Percentiles rank a stretch among this genome's conserved stretches.
Conservation (phyloP, 768 basidiomycete genomes). For the Baorangia bicolor region DNA sequence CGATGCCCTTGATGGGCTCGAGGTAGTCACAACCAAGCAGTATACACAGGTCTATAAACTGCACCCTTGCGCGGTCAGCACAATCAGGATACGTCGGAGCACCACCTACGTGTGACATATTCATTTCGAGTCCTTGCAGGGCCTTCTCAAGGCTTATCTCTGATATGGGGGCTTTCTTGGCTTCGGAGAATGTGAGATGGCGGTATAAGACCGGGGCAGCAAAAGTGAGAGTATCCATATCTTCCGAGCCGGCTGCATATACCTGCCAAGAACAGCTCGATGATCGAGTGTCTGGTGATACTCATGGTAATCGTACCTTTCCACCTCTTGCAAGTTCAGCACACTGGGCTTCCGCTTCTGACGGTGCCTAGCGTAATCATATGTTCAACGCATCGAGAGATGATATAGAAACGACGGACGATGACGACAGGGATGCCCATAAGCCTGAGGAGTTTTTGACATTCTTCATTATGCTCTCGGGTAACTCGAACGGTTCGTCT, state of each 20-base stretch:
- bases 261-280: conserved; percentile 50
- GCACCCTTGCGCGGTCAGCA: conserved; percentile 5
- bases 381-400: background rate
- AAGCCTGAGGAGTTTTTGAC: conserved; percentile 76
- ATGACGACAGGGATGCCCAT: conserved; percentile 98
- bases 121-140: conserved; percentile 87
- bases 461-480: conserved; percentile 94
- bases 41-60: conserved; percentile 97
- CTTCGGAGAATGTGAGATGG: conserved; percentile 97
- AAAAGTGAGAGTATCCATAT: conserved; percentile 99
- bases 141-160: conserved; percentile 84
- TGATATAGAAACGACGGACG: conserved; percentile 44
- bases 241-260: conserved; percentile 96
- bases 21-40: conserved; percentile 98
- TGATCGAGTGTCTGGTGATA: background rate
- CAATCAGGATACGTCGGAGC: background rate
- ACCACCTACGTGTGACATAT: conserved; percentile 74
- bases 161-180: conserved; percentile 93
- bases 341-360: conserved; percentile 98
- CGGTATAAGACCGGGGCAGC: conserved; percentile 87
- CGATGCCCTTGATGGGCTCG: conserved; percentile 96
- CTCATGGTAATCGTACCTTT: conserved; percentile 51
- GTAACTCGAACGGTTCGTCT: conserved; percentile 94
- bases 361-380: conserved; percentile 71
- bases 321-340: conserved; percentile 97